Evolutionary conservation across 768 basidiomycete species (phyloP), one percentile per base, ranked within the genome.

Genomic region (Favolaschia claudopus): DNA sequence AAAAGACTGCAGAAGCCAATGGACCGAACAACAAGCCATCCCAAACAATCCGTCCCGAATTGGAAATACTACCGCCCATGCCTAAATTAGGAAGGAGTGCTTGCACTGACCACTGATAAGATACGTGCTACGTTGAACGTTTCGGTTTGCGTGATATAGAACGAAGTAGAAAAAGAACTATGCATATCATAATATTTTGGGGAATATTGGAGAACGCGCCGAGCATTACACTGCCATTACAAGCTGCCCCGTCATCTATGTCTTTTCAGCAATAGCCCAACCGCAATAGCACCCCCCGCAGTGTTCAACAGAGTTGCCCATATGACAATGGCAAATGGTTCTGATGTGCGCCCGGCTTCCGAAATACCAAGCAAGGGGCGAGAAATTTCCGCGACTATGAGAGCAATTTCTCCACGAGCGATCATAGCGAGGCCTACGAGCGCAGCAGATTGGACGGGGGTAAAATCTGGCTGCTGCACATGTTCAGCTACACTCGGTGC

Each of bases 401-500:
- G 76, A 13, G 85, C 87, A 25, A 89, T 88, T 70, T 89, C 88
- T 1, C 89, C 89, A 3, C 89, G 79, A 0, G 88, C 83, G 32
- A 89, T 81, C 82, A 89, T 85, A 0, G 86, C 86, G 4, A 85
- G 67, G 0, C 84, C 83, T 19, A 88, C 72, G 34, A 87, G 74
- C 12, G 71, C 50, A 1, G 77, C 76, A 5, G 74, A 70, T 1
- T 67, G 71, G 0, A 62, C 29, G 37, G 54, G 73, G 7, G 66
- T 61, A n/a, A 62, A 51, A 10, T 57, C 58, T 6, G 49, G n/a
- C 17, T 22, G 25, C 19, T 8, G 53, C 15, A n/a, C 17, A 29
- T 4, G 54, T 22, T n/a, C 42, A 28, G 40, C n/a, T n/a, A n/a
- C n/a, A n/a, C n/a, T 29, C 24, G 29, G n/a, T n/a, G 32, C 55